Evolutionary conservation across 2,329 filamentous ascomycete species (phyloP).

Genomic region (Microascus cirrosus): DNA sequence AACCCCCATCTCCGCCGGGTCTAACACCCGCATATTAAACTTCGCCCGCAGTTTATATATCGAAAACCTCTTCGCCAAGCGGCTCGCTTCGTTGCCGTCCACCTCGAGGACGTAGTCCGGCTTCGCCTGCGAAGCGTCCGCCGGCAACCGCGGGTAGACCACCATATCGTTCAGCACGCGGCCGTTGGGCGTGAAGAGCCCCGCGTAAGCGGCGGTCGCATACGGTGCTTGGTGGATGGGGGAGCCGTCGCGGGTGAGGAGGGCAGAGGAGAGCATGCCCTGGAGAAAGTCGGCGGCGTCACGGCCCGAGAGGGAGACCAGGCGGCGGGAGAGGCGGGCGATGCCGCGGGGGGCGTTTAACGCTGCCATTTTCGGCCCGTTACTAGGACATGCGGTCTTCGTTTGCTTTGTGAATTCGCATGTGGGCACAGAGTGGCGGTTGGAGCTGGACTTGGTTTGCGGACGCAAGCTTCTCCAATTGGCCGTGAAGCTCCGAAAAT

Average conservation of each 20-base stretch:
- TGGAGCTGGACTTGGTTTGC: neutral
- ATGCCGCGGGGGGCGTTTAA: constrained; percentile 23
- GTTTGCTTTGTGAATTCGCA: neutral
- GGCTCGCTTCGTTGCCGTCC: constrained; percentile 53
- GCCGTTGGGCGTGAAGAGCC: constrained; percentile 77
- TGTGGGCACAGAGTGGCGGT: no score
- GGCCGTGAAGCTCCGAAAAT: neutral
- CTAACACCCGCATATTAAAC: constrained; percentile 56
- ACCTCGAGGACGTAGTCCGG: constrained; percentile 64
- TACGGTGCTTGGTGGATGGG: constrained; percentile 12
- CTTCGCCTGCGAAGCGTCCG: constrained; percentile 10
- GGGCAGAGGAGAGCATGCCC: constrained; percentile 70
- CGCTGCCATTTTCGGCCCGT: neutral
- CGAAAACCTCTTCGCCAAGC: constrained; percentile 61
- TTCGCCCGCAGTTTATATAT: constrained; percentile 80
- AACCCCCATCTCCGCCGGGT: constrained; percentile 52
- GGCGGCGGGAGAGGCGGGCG: constrained; percentile 55
- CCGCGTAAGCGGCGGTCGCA: constrained; percentile 57
- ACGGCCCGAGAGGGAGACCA: constrained; percentile 68
- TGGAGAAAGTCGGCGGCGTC: constrained; percentile 82
- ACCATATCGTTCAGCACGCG: constrained; percentile 84
- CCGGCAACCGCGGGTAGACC: constrained; percentile 54
- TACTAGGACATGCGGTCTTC: neutral
- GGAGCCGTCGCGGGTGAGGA: constrained; percentile 26
- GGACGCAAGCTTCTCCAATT: neutral